Evolutionary conservation across 805 yeast genomes (phyloP).

Genomic region (Wickerhamomyces ciferrii): DNA sequence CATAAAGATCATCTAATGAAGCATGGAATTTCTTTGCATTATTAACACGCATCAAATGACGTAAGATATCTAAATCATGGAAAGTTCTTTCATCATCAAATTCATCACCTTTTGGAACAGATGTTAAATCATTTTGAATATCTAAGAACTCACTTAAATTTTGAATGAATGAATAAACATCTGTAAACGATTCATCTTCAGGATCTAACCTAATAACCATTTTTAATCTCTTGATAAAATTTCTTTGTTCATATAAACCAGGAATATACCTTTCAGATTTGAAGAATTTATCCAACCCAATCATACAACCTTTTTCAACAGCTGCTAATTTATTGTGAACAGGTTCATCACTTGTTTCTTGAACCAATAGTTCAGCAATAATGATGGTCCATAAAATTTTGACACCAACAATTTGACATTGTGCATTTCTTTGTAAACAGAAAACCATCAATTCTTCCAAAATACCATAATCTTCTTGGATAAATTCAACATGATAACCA

Average conservation of each 20-base stretch:
- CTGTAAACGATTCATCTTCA: constrained; percentile 56
- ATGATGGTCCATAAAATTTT: constrained; percentile 66
- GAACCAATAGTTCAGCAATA: constrained; percentile 58
- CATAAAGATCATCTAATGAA: constrained; percentile 72
- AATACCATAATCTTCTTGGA: constrained; percentile 51
- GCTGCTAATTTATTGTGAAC: constrained; percentile 49
- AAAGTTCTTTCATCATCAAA: constrained; percentile 85
- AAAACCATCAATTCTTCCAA: constrained; percentile 61
- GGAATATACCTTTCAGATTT: constrained; percentile 55
- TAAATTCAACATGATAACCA: constrained; percentile 66
- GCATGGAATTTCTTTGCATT: constrained; percentile 76
- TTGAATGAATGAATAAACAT: constrained; percentile 44
- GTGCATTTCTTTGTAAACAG: constrained; percentile 60
- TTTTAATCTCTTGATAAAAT: constrained; percentile 46
- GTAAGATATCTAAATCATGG: constrained; percentile 69
- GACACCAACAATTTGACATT: constrained; percentile 58
- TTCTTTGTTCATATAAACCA: constrained; percentile 43
- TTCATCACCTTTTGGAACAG: constrained; percentile 76
- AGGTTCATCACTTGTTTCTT: constrained; percentile 53
- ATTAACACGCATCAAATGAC: constrained; percentile 70
- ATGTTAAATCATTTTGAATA: constrained; percentile 58
- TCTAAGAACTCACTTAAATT: constrained; percentile 57
- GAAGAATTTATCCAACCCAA: constrained; percentile 62
- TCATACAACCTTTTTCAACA: constrained; percentile 56
- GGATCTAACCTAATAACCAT: constrained; percentile 47